A percentile compares a stretch with the other conserved stretches of the same genome.
phyloP scores from a whole-genome alignment of 208 protist species.

The Wallacemonas rigidus region DNA sequence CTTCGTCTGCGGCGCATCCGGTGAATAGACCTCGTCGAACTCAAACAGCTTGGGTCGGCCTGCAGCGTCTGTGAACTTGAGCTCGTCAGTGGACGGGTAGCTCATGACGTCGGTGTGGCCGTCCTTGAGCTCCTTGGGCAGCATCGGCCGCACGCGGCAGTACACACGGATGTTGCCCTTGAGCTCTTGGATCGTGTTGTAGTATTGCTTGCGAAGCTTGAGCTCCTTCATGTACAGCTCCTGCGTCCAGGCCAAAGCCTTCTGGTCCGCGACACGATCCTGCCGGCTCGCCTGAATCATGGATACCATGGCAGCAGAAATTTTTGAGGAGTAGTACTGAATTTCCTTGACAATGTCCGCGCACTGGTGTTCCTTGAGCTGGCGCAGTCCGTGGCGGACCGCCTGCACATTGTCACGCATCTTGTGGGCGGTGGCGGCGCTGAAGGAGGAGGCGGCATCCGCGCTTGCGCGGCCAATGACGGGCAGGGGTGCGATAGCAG shows the following conservation, averaged over 20 bases:
- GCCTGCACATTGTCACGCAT: slow-evolving; percentile 69
- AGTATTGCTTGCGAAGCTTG: slow-evolving; percentile 92
- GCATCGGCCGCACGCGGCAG: slow-evolving; percentile 91
- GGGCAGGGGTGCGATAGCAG: slow-evolving; percentile 26
- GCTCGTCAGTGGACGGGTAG: slow-evolving; percentile 77
- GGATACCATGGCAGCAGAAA: slow-evolving; percentile 70
- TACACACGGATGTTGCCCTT: slow-evolving; percentile 96
- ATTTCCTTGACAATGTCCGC: slow-evolving; percentile 70
- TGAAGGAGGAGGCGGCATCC: slow-evolving; percentile 16
- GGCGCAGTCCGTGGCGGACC: slow-evolving; percentile 61
- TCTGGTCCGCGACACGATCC: slow-evolving; percentile 73
- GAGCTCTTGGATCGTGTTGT: slow-evolving; percentile 93
- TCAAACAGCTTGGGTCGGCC: slow-evolving; percentile 89
- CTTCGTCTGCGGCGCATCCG: slow-evolving; percentile 67
- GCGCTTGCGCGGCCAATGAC: slow-evolving; percentile 25
- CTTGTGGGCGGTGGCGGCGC: slow-evolving; percentile 24
- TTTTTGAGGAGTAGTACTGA: slow-evolving; percentile 63
- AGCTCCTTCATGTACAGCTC: slow-evolving; percentile 91
- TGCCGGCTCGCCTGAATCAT: slow-evolving; percentile 72
- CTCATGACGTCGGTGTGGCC: slow-evolving; percentile 82
- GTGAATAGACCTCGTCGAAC: slow-evolving; percentile 91
- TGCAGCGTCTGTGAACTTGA: slow-evolving; percentile 74
- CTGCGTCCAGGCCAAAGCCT: slow-evolving; percentile 86
- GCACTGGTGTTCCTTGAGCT: slow-evolving; percentile 69
- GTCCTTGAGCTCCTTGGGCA: slow-evolving; percentile 72